Conservation (phyloP, 129 eudicot genomes). For the Saussurea involucrata region DNA sequence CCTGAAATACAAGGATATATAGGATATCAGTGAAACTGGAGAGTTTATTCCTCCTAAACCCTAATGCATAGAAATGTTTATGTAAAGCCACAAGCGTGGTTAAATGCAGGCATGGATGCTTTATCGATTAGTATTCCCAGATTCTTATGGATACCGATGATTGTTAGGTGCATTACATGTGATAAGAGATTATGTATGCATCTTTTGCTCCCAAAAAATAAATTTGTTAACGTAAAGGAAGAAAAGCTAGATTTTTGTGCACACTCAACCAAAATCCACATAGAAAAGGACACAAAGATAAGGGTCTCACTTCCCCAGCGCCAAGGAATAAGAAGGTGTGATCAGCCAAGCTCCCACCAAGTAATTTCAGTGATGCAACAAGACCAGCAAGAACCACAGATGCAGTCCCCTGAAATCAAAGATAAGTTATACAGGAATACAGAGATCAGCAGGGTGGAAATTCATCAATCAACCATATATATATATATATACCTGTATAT, state of each 20-base stretch:
- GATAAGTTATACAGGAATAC: background rate
- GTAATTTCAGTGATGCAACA: slow-evolving; percentile 72
- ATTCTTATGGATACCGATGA: background rate
- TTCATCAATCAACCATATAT: background rate
- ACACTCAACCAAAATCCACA: slow-evolving; percentile 5
- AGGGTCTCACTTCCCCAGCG: slow-evolving; percentile 75
- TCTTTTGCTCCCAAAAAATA: background rate
- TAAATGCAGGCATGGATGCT: background rate
- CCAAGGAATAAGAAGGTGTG: slow-evolving; percentile 89
- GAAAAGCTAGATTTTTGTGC: background rate
- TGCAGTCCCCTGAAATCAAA: slow-evolving; percentile 69
- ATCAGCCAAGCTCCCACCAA: slow-evolving; percentile 85
- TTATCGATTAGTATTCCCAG: background rate
- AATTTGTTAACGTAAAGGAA: background rate
- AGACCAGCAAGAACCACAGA: slow-evolving; percentile 90
- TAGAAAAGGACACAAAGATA: background rate
- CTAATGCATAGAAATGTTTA: background rate
- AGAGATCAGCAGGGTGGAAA: background rate
- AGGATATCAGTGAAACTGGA: background rate
- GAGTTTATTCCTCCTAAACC: background rate
- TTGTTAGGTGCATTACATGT: background rate
- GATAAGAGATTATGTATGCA: background rate
- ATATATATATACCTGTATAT: slow-evolving; percentile 67
- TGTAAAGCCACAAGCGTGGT: background rate
- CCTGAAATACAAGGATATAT: slow-evolving; percentile 42